Evolutionary conservation across 2,329 filamentous ascomycete species (phyloP).

Genomic region (Pseudomassariella vexata): DNA sequence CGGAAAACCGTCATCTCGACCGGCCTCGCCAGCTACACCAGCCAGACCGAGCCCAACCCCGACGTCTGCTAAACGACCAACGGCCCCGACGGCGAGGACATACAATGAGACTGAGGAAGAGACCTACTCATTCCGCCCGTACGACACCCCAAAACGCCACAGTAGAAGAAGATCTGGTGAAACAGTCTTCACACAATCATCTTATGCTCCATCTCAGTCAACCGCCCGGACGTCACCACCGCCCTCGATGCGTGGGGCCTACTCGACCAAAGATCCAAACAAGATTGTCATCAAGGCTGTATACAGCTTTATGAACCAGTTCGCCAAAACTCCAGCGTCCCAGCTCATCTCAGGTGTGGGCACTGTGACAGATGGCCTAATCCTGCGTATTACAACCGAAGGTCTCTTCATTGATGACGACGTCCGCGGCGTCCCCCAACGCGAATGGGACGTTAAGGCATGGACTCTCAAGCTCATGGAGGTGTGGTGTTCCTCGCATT

Average conservation of each 20-base stretch:
- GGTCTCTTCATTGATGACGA: constrained; percentile 98
- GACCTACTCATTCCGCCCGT: constrained; percentile 69
- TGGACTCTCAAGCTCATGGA: constrained; percentile 95
- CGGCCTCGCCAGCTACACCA: constrained; percentile 24
- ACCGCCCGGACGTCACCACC: constrained; percentile 81
- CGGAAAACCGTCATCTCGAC: constrained; percentile 42
- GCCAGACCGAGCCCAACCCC: constrained; percentile 18
- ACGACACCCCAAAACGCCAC: constrained; percentile 61
- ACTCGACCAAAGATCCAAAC: constrained; percentile 83
- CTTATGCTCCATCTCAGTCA: constrained; percentile 78
- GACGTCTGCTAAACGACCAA: constrained; percentile 18
- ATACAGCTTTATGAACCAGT: constrained; percentile 86
- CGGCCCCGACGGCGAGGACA: constrained; percentile 44
- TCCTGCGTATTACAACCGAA: constrained; percentile 87
- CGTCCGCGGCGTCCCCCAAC: constrained; percentile 80
- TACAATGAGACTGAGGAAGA: constrained; percentile 59
- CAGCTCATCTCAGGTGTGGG: constrained; percentile 82
- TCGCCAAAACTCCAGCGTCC: constrained; percentile 81
- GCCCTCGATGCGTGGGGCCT: constrained; percentile 69
- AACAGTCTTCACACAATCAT: constrained; percentile 74
- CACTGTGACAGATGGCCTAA: constrained; percentile 83
- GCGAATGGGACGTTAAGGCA: constrained; percentile 97
- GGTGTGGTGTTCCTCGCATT: constrained; percentile 72
- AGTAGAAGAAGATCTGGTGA: constrained; percentile 59
- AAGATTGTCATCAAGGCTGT: constrained; percentile 96